Conservation (phyloP, 108 stramenopile genomes). For the Nitzschia inconspicua region DNA sequence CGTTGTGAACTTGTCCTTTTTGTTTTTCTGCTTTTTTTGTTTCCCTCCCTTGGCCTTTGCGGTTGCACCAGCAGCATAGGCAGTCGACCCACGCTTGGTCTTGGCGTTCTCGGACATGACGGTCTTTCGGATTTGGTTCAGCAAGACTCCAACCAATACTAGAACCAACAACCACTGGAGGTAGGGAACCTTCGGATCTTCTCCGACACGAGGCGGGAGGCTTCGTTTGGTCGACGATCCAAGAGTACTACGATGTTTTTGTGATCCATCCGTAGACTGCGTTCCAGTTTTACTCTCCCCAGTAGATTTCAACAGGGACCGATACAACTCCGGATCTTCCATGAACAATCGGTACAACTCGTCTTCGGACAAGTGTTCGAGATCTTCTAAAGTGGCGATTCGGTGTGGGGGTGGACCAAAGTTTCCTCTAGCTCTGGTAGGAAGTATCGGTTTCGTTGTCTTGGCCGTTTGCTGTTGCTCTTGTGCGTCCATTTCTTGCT, state of each 20-base stretch:
- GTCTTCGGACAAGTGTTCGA: conserved; percentile 32
- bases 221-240: neutral
- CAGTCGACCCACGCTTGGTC: neutral
- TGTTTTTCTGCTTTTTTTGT: conserved; percentile 6
- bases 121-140: conserved; percentile 32
- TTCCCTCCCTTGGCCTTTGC: neutral
- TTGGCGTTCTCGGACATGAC: conserved; percentile 4
- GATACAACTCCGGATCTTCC: conserved; percentile 37
- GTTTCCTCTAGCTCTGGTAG: conserved; percentile 26
- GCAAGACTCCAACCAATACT: conserved; percentile 17
- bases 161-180: conserved; percentile 38
- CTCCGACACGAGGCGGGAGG: neutral
- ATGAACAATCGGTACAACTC: conserved; percentile 29
- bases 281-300: neutral
- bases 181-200: conserved; percentile 36
- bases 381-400: conserved; percentile 24
- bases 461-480: conserved; percentile 9
- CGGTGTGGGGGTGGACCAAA: conserved; percentile 26
- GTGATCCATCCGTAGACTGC: neutral
- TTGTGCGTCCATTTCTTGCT: conserved; percentile 2
- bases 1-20: neutral
- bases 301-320: conserved; percentile 1
- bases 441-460: neutral
- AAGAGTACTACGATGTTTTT: neutral
- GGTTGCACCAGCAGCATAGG: neutral